Evolutionary conservation across 225 moss, liverwort and hornwort genomes (phyloP).

Genomic region (Ulota crispa): DNA sequence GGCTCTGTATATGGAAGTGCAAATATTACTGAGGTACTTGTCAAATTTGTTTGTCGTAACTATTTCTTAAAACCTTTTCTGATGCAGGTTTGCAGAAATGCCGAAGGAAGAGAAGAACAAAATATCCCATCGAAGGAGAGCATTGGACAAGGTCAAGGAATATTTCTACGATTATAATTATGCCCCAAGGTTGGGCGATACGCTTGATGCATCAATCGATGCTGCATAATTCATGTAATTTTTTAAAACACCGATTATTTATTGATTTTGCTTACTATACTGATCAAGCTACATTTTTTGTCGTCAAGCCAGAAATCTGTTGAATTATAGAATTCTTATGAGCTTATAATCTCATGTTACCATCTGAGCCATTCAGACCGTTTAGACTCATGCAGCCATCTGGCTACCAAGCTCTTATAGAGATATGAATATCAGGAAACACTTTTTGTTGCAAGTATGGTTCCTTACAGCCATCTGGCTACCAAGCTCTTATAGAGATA

Average conservation of each 20-base stretch:
- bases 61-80: not conserved
- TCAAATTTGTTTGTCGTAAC: not conserved
- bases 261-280: not conserved
- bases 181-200: slow-evolving; percentile 42
- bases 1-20: not conserved
- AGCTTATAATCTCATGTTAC: not conserved
- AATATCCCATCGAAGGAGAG: slow-evolving; percentile 89
- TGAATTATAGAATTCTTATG: not conserved
- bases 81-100: slow-evolving; percentile 95
- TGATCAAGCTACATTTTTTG: not conserved
- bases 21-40: not conserved
- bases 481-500: too few species aligned
- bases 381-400: not conserved
- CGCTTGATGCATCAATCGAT: slow-evolving; percentile 18
- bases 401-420: not conserved
- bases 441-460: not conserved
- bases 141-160: slow-evolving; percentile 93
- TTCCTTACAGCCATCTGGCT: too few species aligned
- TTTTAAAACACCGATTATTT: not conserved
- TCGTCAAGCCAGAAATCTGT: not conserved
- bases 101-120: slow-evolving; percentile 91
- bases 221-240: slow-evolving; percentile 13
- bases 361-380: not conserved
- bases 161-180: slow-evolving; percentile 82
- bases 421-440: not conserved